Evolutionary conservation across 805 yeast genomes (phyloP).

Genomic region (Candida verbasci): DNA sequence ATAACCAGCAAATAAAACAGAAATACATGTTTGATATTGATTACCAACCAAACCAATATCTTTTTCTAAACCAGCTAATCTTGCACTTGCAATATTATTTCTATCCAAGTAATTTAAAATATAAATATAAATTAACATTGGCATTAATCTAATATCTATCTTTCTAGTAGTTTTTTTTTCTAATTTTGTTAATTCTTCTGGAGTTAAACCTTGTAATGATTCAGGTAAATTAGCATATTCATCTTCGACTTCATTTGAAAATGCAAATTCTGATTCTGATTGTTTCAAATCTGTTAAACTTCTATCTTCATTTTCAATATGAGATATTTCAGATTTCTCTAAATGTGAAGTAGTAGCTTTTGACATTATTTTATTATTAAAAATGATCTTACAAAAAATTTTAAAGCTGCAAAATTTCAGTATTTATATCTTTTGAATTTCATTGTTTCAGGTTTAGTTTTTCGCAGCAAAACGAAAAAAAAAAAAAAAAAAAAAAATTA

Average conservation of each 20-base stretch:
- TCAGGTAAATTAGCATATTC: slow-evolving; percentile 21
- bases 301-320: slow-evolving; percentile 6
- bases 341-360: slow-evolving; percentile 2
- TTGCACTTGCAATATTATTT: slow-evolving; percentile 51
- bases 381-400: no score
- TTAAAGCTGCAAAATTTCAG: no score
- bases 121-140: slow-evolving; percentile 47
- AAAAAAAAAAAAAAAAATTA: no score
- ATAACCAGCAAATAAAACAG: slow-evolving; percentile 49
- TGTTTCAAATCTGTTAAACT: neutral
- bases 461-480: neutral
- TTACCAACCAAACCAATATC: slow-evolving; percentile 39
- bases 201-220: slow-evolving; percentile 23
- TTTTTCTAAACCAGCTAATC: slow-evolving; percentile 45
- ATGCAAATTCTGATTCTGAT: neutral
- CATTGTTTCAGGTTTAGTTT: neutral
- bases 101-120: slow-evolving; percentile 51
- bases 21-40: slow-evolving; percentile 47
- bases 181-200: slow-evolving; percentile 41
- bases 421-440: no score
- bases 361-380: neutral
- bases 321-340: slow-evolving; percentile 6
- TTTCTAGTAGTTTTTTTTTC: slow-evolving; percentile 43
- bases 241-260: slow-evolving; percentile 2
- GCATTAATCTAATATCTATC: slow-evolving; percentile 46